Percentiles rank a stretch among this genome's conserved stretches.
Evolutionary conservation across 257 asterid genomes (phyloP).

Genomic region (Thymus quinquecostatus): DNA sequence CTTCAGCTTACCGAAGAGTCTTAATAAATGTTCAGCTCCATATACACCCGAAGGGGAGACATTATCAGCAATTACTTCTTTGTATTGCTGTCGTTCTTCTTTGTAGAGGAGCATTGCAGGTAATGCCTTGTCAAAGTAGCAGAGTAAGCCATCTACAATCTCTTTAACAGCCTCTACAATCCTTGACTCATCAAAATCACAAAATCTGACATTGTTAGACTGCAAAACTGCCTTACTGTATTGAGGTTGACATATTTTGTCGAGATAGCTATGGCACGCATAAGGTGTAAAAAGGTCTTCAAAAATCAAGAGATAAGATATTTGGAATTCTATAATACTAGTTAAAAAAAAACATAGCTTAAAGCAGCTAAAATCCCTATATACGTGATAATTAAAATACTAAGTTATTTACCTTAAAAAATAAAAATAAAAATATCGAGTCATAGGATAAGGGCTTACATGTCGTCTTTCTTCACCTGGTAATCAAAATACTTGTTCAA

Average conservation of each 20-base stretch:
- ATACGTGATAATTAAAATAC: background rate
- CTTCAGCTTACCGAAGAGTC: slow-evolving; percentile 67
- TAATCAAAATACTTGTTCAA: slow-evolving; percentile 58
- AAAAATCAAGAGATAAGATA: background rate
- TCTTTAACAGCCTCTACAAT: slow-evolving; percentile 48
- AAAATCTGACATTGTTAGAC: background rate
- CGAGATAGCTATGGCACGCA: background rate
- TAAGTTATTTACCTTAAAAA: too few relatives aligned
- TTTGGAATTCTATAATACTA: background rate
- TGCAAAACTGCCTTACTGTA: slow-evolving; percentile 6
- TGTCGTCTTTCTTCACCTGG: slow-evolving; percentile 55
- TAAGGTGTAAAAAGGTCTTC: background rate
- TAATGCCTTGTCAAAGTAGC: slow-evolving; percentile 75
- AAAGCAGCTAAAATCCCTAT: slow-evolving; percentile 14
- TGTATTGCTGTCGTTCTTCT: slow-evolving; percentile 65
- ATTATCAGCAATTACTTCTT: slow-evolving; percentile 43
- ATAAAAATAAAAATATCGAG: background rate
- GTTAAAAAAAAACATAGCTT: background rate
- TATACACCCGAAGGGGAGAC: slow-evolving; percentile 61
- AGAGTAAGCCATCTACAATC: slow-evolving; percentile 56
- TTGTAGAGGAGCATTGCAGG: slow-evolving; percentile 73
- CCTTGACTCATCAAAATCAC: slow-evolving; percentile 50
- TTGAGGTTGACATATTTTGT: slow-evolving; percentile 1
- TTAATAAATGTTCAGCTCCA: slow-evolving; percentile 81
- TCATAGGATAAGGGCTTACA: slow-evolving; percentile 43